A percentile compares a stretch with the other conserved stretches of the same genome.
Conservation (phyloP, 1,139 yeast species). For the Kurtzmaniella quercitrusa region DNA sequence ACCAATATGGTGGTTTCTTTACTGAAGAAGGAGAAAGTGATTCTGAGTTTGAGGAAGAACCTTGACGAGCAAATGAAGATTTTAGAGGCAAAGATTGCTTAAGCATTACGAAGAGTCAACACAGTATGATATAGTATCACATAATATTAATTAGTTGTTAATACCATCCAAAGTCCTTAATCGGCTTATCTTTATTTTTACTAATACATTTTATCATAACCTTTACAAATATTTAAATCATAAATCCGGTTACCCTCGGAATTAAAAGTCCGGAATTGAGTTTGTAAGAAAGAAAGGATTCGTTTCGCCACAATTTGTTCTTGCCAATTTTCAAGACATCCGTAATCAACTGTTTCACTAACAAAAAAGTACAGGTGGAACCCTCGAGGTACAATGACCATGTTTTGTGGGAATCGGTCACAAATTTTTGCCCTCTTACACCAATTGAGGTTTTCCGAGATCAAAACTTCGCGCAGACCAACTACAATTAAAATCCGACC, state of each 20-base stretch:
- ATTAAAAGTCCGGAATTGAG: no score
- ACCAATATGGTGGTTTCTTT: neutral
- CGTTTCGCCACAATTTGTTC: neutral
- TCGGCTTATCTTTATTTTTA: no score
- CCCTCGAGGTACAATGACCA: conserved; percentile 1
- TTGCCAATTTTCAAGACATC: neutral
- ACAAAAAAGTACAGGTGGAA: conserved; percentile 2
- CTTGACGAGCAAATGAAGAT: conserved; percentile 13
- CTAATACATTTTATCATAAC: no score
- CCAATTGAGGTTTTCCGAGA: conserved; percentile 14
- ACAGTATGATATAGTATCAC: no score
- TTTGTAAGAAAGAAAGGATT: neutral
- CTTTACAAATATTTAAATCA: no score
- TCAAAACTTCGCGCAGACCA: conserved; percentile 38
- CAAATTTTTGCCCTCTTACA: neutral
- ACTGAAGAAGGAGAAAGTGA: neutral
- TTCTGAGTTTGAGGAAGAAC: neutral
- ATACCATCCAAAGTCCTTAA: no score
- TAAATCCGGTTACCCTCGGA: no score
- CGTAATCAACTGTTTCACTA: conserved; percentile 1
- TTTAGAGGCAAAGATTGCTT: conserved; percentile 6
- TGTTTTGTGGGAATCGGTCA: neutral
- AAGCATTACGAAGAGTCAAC: no score
- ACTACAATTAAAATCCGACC: conserved; percentile 25
- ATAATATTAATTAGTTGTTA: no score